phyloP scores from a whole-genome alignment of 495 filamentous ascomycete genomes.

The Symbiotaphrina buchneri region DNA sequence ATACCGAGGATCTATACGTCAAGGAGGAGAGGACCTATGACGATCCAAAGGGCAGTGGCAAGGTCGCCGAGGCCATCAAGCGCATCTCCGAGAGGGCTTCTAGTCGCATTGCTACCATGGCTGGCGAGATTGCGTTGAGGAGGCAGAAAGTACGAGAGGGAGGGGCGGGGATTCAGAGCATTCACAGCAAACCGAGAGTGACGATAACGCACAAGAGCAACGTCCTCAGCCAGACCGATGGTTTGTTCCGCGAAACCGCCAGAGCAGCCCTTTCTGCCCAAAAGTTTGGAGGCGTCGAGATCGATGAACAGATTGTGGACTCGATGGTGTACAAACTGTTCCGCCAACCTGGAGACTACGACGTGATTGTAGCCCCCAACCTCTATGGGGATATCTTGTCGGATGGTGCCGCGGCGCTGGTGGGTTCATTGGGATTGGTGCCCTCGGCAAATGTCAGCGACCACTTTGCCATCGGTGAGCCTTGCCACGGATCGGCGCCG shows the following conservation, averaged over 20 bases:
- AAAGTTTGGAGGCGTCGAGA: conserved; percentile 34
- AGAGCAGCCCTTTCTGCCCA: conserved; percentile 40
- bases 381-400: conserved; percentile 94
- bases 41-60: conserved; percentile 38
- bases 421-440: conserved; percentile 83
- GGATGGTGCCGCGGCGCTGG: conserved; percentile 85
- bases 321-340: conserved; percentile 99
- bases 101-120: conserved; percentile 69
- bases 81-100: conserved; percentile 74
- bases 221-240: conserved; percentile 89
- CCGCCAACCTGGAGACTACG: conserved; percentile 80
- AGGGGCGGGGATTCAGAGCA: conserved; percentile 18
- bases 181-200: conserved; percentile 50
- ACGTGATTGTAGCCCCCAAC: conserved; percentile 96
- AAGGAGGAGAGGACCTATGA: conserved; percentile 81
- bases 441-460: conserved; percentile 95
- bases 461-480: conserved; percentile 89
- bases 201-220: conserved; percentile 99
- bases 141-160: conserved; percentile 53
- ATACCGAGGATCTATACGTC: conserved; percentile 97
- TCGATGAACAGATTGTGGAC: conserved; percentile 98
- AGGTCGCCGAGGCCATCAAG: conserved; percentile 94
- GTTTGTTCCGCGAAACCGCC: conserved; percentile 72
- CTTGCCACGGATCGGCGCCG: conserved; percentile 88
- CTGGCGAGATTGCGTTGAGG: conserved; percentile 79